Conservation (phyloP, 1,284 basidiomycete genomes). For the Omphalotus olearius region DNA sequence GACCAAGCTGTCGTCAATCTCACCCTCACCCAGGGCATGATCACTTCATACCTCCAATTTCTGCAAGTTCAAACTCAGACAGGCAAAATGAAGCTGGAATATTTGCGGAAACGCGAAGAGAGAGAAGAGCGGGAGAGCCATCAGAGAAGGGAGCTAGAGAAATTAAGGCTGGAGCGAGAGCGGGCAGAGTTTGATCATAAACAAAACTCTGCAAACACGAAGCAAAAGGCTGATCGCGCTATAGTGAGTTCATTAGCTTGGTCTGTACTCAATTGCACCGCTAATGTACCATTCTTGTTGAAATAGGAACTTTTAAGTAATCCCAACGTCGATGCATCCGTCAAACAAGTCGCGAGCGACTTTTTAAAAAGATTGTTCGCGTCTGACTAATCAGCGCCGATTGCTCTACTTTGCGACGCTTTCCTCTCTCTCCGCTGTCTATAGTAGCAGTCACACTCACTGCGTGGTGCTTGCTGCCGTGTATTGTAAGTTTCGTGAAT, state of each 20-base stretch:
- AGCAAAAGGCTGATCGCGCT: constrained; percentile 60
- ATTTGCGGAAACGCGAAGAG: constrained; percentile 57
- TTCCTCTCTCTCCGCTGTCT: too few species aligned
- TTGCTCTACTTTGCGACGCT: too few species aligned
- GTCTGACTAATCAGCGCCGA: constrained; percentile 2
- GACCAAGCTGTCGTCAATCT: constrained; percentile 43
- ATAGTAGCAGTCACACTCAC: too few species aligned
- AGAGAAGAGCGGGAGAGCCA: constrained; percentile 53
- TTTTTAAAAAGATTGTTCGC: constrained; percentile 60
- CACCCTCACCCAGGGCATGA: constrained; percentile 50
- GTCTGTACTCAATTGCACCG: neutral
- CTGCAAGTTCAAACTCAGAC: constrained; percentile 55
- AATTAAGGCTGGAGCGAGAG: constrained; percentile 43
- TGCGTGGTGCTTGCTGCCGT: too few species aligned
- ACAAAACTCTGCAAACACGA: constrained; percentile 45
- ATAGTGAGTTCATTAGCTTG: constrained; percentile 34
- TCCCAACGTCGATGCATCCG: constrained; percentile 45
- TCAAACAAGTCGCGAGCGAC: constrained; percentile 63
- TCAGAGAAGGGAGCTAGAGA: constrained; percentile 44
- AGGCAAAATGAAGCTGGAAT: constrained; percentile 58
- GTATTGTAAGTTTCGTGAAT: too few species aligned
- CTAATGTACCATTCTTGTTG: neutral
- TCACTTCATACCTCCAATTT: constrained; percentile 52
- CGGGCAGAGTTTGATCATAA: constrained; percentile 46
- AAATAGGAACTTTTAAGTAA: constrained; percentile 49